Evolutionary conservation across 129 eudicot species (phyloP).

Genomic region (Calendula officinalis): DNA sequence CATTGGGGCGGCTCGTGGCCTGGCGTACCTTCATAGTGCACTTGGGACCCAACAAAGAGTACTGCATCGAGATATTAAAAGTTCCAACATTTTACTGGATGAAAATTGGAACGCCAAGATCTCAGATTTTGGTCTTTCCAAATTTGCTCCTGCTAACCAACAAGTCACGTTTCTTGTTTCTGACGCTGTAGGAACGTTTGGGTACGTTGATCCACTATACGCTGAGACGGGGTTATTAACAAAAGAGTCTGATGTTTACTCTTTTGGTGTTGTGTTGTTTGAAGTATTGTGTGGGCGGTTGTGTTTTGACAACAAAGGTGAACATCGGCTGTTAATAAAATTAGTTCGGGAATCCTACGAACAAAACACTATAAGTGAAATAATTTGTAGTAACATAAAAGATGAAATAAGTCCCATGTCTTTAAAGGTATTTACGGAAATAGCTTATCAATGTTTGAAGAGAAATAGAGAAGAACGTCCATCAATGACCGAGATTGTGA

Average conservation of each 20-base stretch:
- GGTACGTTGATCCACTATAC: slow-evolving; percentile 19
- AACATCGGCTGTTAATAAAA: neutral
- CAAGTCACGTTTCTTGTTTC: neutral
- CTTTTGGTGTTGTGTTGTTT: slow-evolving; percentile 37
- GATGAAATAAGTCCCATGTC: slow-evolving; percentile 1
- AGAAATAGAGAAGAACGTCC: slow-evolving; percentile 9
- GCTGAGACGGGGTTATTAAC: slow-evolving; percentile 15
- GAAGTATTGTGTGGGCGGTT: slow-evolving; percentile 34
- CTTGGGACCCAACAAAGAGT: neutral
- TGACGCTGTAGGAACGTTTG: slow-evolving; percentile 1
- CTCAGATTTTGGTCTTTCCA: slow-evolving; percentile 26
- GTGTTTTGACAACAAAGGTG: neutral
- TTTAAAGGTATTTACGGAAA: neutral
- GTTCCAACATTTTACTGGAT: slow-evolving; percentile 18
- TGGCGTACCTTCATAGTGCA: slow-evolving; percentile 16
- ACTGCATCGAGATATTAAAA: slow-evolving; percentile 25
- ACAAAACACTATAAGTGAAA: neutral
- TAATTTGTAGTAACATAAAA: neutral
- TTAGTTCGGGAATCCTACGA: neutral
- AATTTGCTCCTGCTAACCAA: slow-evolving; percentile 6
- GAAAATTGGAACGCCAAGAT: slow-evolving; percentile 24
- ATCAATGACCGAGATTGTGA: neutral
- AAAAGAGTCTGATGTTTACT: slow-evolving; percentile 34
- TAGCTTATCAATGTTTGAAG: slow-evolving; percentile 14
- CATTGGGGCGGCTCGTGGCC: slow-evolving; percentile 22